Evolutionary conservation across 352 stramenopile species (phyloP), one percentile per base, ranked within the genome.

Genomic region (Blastocystis sp.): DNA sequence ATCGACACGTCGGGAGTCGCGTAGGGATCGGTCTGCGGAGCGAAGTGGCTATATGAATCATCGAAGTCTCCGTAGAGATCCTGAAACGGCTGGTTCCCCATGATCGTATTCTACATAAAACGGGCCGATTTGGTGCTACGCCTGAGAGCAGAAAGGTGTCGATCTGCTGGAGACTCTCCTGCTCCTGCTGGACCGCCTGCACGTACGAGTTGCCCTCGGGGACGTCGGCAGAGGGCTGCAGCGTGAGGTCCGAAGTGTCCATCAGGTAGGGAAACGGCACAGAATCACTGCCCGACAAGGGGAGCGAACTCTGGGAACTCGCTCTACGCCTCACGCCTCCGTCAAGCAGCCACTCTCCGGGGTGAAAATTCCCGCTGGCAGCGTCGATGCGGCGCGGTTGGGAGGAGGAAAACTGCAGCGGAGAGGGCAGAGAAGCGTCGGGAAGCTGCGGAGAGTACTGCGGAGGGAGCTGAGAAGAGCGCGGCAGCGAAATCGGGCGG

Each of bases 91-190:
- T 56, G 20, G 5, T 50, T 56, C 20, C 68, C 68, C 68, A 79
- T 79, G 50, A 79, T 79, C 7, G 68, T 79, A 34, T 79, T 79
- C 68, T 79, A 62, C 20, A 61, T 8, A 13, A 39, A 15, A 62
- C 15, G 18, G 9, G 0, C 20, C 15, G 20, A 6, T 6, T 20
- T 7, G 9, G 7, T 62, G 0, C 6, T 34, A 79, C 68, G n/a
- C 68, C 68, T 61, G 68, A 79, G 26, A 79, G 68, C 37, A 79
- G 68, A 20, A 79, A 29, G 20, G 68, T 41, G 50, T 79, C 68
- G 29, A 79, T 79, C 68, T 79, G 68, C 68, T 79, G 68, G 5
- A 79, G 68, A 61, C n/a, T 79, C 43, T 29, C 68, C 29, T 59
- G 23, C 50, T 79, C 68, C 50, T 64, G 15, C 50, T 45, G 34